Percentiles rank a stretch among this genome's conserved stretches.
phyloP scores from a whole-genome alignment of 192 early-diverging fungal species.

The Gryganskiella cystojenkinii region DNA sequence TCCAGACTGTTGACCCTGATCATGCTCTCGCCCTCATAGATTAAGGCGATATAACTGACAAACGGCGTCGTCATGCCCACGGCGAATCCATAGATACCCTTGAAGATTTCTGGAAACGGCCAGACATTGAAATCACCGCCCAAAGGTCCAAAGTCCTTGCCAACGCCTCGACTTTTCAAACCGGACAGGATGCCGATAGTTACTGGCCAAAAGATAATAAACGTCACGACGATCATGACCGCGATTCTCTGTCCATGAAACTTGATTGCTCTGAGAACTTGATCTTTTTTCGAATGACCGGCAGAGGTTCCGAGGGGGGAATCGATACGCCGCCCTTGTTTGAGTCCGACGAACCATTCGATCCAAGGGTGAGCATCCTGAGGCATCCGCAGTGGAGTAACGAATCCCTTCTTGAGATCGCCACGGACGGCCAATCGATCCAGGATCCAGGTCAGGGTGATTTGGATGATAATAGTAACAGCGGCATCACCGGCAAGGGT shows the following conservation, averaged over 20 bases:
- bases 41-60: constrained; percentile 25
- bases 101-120: constrained; percentile 29
- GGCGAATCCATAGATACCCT: constrained; percentile 21
- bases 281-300: constrained; percentile 11
- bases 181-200: constrained; percentile 18
- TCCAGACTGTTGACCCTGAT: constrained; percentile 9
- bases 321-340: background rate
- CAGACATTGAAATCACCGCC: constrained; percentile 25
- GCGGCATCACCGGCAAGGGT: constrained; percentile 22
- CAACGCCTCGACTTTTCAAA: constrained; percentile 6
- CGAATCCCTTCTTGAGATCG: constrained; percentile 30
- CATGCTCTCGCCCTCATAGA: constrained; percentile 26
- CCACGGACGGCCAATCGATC: constrained; percentile 23
- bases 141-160: constrained; percentile 7
- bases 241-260: constrained; percentile 24
- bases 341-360: constrained; percentile 22
- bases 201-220: constrained; percentile 27
- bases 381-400: constrained; percentile 17
- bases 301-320: background rate
- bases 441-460: constrained; percentile 25
- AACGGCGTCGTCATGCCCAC: constrained; percentile 23
- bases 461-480: constrained; percentile 27
- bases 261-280: background rate
- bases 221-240: constrained; percentile 14
- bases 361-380: constrained; percentile 19